phyloP scores from a whole-genome alignment of 2,329 filamentous ascomycete genomes.

The Botryosphaeria agaves region DNA sequence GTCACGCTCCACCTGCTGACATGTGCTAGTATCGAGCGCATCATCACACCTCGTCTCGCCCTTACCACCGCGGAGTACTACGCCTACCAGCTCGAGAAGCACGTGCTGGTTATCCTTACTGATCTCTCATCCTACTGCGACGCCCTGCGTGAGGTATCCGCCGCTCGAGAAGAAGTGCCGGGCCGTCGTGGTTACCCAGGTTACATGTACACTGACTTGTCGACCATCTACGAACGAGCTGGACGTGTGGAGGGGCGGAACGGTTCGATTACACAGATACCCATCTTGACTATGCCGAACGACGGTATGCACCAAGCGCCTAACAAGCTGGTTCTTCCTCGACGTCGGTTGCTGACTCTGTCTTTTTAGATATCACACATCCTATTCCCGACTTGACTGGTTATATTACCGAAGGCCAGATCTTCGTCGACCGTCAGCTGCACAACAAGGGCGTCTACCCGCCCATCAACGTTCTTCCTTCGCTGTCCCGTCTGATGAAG shows the following conservation, averaged over 20 bases:
- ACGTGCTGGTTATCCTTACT: slow-evolving; percentile 96
- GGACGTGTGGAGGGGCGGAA: slow-evolving; percentile 94
- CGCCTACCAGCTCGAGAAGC: slow-evolving; percentile 98
- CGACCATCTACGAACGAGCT: slow-evolving; percentile 97
- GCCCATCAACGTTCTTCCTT: slow-evolving; percentile 95
- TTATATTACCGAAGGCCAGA: slow-evolving; percentile 98
- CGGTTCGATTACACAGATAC: slow-evolving; percentile 97
- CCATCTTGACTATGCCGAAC: slow-evolving; percentile 98
- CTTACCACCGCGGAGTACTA: slow-evolving; percentile 99
- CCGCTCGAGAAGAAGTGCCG: slow-evolving; percentile 94
- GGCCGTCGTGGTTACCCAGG: slow-evolving; percentile 98
- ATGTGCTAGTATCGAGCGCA: slow-evolving; percentile 74
- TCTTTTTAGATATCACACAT: slow-evolving; percentile 66
- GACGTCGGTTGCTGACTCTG: background rate
- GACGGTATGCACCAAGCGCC: slow-evolving; percentile 27
- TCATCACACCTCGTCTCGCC: slow-evolving; percentile 95
- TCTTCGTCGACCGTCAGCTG: slow-evolving; percentile 87
- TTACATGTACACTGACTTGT: slow-evolving; percentile 99
- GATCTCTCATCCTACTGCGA: slow-evolving; percentile 98
- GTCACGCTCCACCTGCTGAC: slow-evolving; percentile 7
- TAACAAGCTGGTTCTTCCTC: background rate
- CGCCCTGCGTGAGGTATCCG: slow-evolving; percentile 94
- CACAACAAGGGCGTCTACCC: slow-evolving; percentile 97
- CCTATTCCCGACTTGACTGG: slow-evolving; percentile 97
- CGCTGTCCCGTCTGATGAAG: slow-evolving; percentile 98